These are phyloP conservation scores for Penicillium sp. DNA, from an alignment of 2,329 filamentous ascomycete species.

Conservation along the genomic window DNA sequence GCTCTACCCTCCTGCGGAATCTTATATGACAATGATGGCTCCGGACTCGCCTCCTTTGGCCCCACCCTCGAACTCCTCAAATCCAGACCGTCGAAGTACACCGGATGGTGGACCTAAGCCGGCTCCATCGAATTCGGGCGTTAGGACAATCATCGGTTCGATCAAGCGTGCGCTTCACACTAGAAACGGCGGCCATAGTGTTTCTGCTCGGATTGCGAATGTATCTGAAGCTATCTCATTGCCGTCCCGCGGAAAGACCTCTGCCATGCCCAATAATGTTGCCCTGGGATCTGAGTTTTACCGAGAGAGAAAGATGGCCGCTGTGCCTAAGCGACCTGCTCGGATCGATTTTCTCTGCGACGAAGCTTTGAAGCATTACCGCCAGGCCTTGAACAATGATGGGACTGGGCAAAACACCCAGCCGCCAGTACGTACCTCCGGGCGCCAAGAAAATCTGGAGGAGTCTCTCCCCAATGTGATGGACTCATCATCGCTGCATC, in stretches of 20 bases:
- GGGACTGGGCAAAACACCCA: conserved; percentile 9
- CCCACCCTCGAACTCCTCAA: conserved; percentile 25
- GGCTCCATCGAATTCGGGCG: conserved; percentile 55
- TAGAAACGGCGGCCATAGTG: conserved; percentile 39
- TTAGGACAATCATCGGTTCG: conserved; percentile 82
- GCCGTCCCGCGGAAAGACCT: conserved; percentile 37
- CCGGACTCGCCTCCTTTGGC: conserved; percentile 48
- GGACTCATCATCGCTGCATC: conserved; percentile 5
- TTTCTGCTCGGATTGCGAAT: conserved; percentile 35
- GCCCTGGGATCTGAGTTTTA: conserved; percentile 47
- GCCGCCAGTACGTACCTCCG: conserved; percentile 2
- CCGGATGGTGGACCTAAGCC: conserved; percentile 28
- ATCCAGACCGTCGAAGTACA: conserved; percentile 30
- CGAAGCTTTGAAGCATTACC: conserved; percentile 74
- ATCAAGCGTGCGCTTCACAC: conserved; percentile 79
- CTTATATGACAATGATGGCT: conserved; percentile 69
- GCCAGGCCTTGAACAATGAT: conserved; percentile 58
- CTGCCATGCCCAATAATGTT: conserved; percentile 45
- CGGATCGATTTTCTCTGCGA: conserved; percentile 83
- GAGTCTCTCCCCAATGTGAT: conserved; percentile 1
- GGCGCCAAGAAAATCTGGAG: conserved; percentile 7
- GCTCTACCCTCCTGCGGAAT: conserved; percentile 75
- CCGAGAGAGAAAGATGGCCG: conserved; percentile 38
- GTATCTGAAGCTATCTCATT: conserved; percentile 31
- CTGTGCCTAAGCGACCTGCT: conserved; percentile 50